Evolutionary conservation across 768 basidiomycete genomes (phyloP).

Genomic region (Pholiota conissans): DNA sequence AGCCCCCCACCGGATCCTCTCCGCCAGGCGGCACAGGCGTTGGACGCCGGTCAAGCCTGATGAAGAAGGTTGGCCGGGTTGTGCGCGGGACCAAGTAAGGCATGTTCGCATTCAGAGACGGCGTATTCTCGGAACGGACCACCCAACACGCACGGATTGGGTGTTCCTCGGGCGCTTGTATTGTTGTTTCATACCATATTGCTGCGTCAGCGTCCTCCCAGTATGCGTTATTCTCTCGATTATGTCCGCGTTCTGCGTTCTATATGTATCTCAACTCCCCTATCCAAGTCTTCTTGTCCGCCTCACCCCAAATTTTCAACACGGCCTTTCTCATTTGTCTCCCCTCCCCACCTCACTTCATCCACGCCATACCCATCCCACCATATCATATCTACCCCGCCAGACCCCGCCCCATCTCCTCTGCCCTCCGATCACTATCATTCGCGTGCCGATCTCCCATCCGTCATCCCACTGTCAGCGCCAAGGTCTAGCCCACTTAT

Average conservation of each 20-base stretch:
- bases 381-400: background rate
- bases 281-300: conserved; percentile 3
- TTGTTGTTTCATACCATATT: background rate
- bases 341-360: conserved; percentile 2
- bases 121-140: background rate
- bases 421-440: background rate
- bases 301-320: too few species aligned
- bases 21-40: conserved; percentile 38
- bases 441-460: background rate
- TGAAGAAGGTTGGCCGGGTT: conserved; percentile 77
- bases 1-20: conserved; percentile 27
- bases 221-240: background rate
- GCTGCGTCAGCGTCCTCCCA: background rate
- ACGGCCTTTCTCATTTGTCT: too few species aligned
- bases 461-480: background rate
- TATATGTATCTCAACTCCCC: conserved; percentile 1
- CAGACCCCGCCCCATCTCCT: background rate
- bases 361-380: too few species aligned
- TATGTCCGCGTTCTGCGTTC: background rate
- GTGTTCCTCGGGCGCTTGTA: conserved; percentile 3
- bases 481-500: background rate
- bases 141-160: background rate
- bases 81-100: conserved; percentile 55
- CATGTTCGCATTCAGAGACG: background rate
- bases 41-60: conserved; percentile 73